Percentiles rank a stretch among this genome's conserved stretches.
phyloP scores from a whole-genome alignment of 768 basidiomycete genomes.

The Imleria badia region DNA sequence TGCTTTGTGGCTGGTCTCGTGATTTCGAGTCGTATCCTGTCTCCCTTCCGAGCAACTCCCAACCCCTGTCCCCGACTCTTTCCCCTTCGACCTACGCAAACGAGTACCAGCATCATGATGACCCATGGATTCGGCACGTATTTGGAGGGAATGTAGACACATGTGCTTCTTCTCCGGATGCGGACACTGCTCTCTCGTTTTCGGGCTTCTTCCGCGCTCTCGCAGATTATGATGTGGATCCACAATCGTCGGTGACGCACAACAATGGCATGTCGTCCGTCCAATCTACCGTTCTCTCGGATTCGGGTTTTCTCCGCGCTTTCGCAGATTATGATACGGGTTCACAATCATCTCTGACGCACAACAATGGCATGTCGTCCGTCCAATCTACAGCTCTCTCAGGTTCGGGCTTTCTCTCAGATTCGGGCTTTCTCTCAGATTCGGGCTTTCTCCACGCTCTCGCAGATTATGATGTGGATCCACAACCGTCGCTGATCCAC shows the following conservation, averaged over 20 bases:
- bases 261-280: not conserved
- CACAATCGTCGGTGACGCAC: not conserved
- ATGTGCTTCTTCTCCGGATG: not conserved
- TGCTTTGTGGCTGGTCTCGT: not conserved
- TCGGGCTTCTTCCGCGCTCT: not conserved
- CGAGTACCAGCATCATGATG: not conserved
- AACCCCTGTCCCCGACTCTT: not conserved
- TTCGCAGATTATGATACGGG: no score
- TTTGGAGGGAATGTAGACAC: not conserved
- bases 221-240: not conserved
- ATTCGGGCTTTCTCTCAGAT: not conserved
- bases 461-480: not conserved
- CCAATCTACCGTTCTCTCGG: no score
- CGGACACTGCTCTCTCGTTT: not conserved
- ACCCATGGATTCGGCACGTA: not conserved
- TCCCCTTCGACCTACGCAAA: not conserved
- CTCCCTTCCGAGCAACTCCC: not conserved
- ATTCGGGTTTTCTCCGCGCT: no score
- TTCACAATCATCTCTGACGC: no score
- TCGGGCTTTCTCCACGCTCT: not conserved
- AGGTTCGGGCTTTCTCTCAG: no score
- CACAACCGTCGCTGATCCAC: not conserved
- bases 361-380: no score
- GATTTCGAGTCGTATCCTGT: not conserved
- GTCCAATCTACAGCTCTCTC: no score